Evolutionary conservation across 108 stramenopile species (phyloP), one percentile per base, ranked within the genome.

Genomic region (Conticribra weissflogii): DNA sequence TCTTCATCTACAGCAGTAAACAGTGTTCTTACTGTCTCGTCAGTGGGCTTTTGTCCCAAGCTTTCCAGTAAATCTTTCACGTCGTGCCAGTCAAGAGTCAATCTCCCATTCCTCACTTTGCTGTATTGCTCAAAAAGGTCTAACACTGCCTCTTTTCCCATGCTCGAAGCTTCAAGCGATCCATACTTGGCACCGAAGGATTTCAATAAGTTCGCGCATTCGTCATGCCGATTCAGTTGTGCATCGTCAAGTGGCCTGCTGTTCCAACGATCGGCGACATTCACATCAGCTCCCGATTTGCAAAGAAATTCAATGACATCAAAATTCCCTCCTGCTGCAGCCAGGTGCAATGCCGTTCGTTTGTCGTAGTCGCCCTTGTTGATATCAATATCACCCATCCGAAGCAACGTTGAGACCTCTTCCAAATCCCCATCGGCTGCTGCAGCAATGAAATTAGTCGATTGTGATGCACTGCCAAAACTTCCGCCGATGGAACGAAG

Each of bases 121-220:
- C 70, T 72, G 47, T 77, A 84, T 48, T 90, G 84, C 21, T 74
- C 64, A 78, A 90, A 90, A 49, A 93, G 67, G 72, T 93, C 92
- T 3, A 80, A 28, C 28, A 89, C 30, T 24, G 88, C 86, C 24
- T 77, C 76, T n/a, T 59, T 69, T 25, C 21, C 55, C n/a, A 59
- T 34, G 32, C n/a, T 18, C 3, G 24, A 16, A 5, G 36, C n/a
- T n/a, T 66, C 55, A 34, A 49, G n/a, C 7, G 34, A 36, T 7
- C 53, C 74, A 34, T 44, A 57, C 61, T 50, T 74, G 3, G 79
- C 79, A 12, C 79, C 79, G 45, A 34, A 64, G 22, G 33, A 54
- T n/a, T 52, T 29, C 36, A 80, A 53, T 0, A 63, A 22, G 5
- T 63, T 53, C 18, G 50, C 50, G 51, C 79, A 80, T 29, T 75